A percentile compares a stretch with the other conserved stretches of the same genome.
These are phyloP conservation scores for Pseudonitzschia multiseries DNA, from an alignment of 108 stramenopile genomes.

Conservation along the genomic window DNA sequence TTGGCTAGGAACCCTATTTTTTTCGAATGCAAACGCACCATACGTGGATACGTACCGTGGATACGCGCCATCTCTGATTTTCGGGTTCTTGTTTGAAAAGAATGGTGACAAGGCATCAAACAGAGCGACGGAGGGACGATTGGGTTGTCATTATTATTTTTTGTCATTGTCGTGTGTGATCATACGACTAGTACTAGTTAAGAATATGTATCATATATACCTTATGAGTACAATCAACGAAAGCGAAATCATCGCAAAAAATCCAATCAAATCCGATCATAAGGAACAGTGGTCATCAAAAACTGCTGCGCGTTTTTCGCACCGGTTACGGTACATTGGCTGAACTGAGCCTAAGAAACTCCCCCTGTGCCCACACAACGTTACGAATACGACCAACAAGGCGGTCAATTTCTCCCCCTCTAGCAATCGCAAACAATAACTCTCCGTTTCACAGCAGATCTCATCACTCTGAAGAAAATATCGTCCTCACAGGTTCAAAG, in stretches of 20 bases:
- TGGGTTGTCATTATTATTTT: not conserved
- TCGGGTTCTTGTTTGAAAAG: not conserved
- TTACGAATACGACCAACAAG: not conserved
- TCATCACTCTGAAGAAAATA: not conserved
- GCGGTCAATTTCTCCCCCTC: not conserved
- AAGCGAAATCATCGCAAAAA: not conserved
- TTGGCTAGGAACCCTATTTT: slow-evolving; percentile 7
- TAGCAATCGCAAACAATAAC: not conserved
- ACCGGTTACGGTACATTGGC: not conserved
- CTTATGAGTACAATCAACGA: not conserved
- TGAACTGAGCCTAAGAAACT: not conserved
- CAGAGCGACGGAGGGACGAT: slow-evolving; percentile 8
- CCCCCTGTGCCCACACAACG: not conserved
- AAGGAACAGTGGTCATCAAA: not conserved
- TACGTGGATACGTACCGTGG: not conserved
- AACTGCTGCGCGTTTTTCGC: not conserved
- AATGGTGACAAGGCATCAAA: slow-evolving; percentile 1
- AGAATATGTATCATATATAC: not conserved
- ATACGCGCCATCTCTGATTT: not conserved
- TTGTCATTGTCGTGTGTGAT: not conserved
- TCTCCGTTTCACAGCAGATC: not conserved
- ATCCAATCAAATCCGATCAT: slow-evolving; percentile 3
- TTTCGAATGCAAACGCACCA: slow-evolving; percentile 4
- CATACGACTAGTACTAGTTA: not conserved
- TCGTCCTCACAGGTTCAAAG: not conserved